Conservation (phyloP, 495 filamentous ascomycete genomes). For the Symbiotaphrina buchneri region DNA sequence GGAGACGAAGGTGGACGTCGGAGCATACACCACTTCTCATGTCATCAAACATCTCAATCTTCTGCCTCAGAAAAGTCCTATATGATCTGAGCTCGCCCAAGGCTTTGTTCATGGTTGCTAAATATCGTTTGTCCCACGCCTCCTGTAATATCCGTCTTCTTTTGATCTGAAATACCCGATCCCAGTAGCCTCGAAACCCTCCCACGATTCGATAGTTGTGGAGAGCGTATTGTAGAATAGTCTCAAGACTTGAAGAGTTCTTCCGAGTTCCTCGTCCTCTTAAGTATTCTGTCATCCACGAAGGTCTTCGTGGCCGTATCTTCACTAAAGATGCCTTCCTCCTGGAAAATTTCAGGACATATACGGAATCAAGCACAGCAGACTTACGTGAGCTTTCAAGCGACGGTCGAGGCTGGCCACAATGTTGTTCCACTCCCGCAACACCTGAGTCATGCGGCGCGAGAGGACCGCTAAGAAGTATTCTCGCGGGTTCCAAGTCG, state of each 20-base stretch:
- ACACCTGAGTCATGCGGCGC: slow-evolving; percentile 8
- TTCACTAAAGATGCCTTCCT: slow-evolving; percentile 3
- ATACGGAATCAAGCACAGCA: no score
- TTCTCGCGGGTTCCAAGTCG: slow-evolving; percentile 10
- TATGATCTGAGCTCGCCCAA: slow-evolving; percentile 4
- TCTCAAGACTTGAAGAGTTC: slow-evolving; percentile 2
- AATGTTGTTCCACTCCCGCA: slow-evolving; percentile 4
- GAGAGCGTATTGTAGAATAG: slow-evolving; percentile 4
- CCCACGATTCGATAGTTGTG: slow-evolving; percentile 4
- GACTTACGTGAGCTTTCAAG: slow-evolving; percentile 3
- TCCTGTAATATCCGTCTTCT: slow-evolving; percentile 1
- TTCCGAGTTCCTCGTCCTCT: slow-evolving; percentile 3
- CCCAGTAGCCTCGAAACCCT: slow-evolving; percentile 3
- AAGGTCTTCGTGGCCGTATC: background rate
- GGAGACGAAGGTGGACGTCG: background rate
- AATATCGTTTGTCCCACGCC: slow-evolving; percentile 2
- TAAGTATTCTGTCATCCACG: slow-evolving; percentile 3
- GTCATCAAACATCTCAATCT: slow-evolving; percentile 6
- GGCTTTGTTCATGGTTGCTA: slow-evolving; percentile 2
- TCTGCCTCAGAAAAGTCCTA: slow-evolving; percentile 4
- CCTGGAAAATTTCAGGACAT: no score
- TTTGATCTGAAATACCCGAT: slow-evolving; percentile 2
- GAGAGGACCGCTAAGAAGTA: slow-evolving; percentile 9
- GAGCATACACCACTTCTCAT: slow-evolving; percentile 4
- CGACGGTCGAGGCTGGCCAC: slow-evolving; percentile 2